Evolutionary conservation across 805 yeast genomes (phyloP), one percentile per base, ranked within the genome.

Genomic region (Pichia nanzhaoensis): DNA sequence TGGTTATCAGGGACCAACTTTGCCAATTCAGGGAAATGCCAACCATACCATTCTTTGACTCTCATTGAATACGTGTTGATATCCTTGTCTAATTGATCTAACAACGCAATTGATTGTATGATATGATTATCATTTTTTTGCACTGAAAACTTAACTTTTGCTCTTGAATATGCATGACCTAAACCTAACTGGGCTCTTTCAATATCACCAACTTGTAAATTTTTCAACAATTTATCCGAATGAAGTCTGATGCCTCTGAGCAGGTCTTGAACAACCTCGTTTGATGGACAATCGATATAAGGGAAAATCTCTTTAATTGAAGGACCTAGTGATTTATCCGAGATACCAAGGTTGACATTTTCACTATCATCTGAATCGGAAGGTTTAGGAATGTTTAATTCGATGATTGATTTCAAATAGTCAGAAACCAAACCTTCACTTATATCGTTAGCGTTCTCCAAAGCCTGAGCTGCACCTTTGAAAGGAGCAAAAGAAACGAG

Each of bases 51-150:
- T 71, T 89, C 97, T 73, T 89, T 87, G 55, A 85, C 93, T 70
- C 97, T 82, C 97, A 89, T 89, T 48, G 96, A 83, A 67, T 86
- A 93, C 49, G 96, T 90, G 75, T 93, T 93, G 69, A 93, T 84
- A 66, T 93, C 99, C 73, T 95, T 95, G 72, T 93, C 99, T 61
- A 93, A 81, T 71, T 93, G 96, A 65, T 95, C 99, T 61, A 93
- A 78, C 57, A 91, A 75, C 41, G 99, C 97, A 73, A 93, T 93
- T 43, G 99, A 96, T 75, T 93, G 99, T 65, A 93, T 93, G 65
- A 93, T 93, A 70, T 93, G 99, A 77, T 93, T 93, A 70, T 93
- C 99, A 68, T 93, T 93, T 78, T 93, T 93, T 71, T 90, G 96
- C 47, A 95, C 98, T 42, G 95, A 84, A 67, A 93, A 93, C 91